Evolutionary conservation across 1,284 basidiomycete species (phyloP).

Genomic region (Pholiota adiposa): DNA sequence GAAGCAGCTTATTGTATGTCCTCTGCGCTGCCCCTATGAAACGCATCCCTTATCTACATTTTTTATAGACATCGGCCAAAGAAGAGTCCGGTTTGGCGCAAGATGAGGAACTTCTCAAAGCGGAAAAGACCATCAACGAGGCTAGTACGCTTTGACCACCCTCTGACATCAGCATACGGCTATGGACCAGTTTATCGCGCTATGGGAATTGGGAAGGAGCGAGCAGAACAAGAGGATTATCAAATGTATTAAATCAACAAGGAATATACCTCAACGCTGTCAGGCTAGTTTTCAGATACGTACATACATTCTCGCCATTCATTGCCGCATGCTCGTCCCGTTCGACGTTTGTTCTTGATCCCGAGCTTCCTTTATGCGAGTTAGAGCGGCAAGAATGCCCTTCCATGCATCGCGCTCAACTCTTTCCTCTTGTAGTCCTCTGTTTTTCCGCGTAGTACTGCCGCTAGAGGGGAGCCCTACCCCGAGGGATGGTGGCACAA

Average conservation of each 20-base stretch:
- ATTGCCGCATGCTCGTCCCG: constrained; percentile 26
- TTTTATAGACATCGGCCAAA: constrained; percentile 54
- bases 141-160: constrained; percentile 38
- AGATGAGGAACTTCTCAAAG: constrained; percentile 59
- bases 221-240: neutral
- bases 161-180: neutral
- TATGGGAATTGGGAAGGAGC: neutral
- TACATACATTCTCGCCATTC: constrained; percentile 4
- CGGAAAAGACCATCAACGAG: constrained; percentile 61
- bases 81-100: constrained; percentile 50
- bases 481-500: constrained; percentile 75
- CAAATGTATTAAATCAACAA: neutral
- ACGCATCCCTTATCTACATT: neutral
- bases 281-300: too few relatives aligned
- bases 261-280: constrained; percentile 2
- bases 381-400: constrained; percentile 68
- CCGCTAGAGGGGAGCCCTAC: constrained; percentile 66
- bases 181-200: neutral
- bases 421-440: constrained; percentile 78
- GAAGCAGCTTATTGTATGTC: constrained; percentile 71
- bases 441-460: constrained; percentile 41
- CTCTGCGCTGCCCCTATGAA: neutral
- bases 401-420: constrained; percentile 78
- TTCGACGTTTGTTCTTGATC: constrained; percentile 25
- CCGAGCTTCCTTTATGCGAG: constrained; percentile 56